Base-by-base conservation (phyloP, 768 basidiomycete genomes). In the Phanerodontia chrysosporium region DNA sequence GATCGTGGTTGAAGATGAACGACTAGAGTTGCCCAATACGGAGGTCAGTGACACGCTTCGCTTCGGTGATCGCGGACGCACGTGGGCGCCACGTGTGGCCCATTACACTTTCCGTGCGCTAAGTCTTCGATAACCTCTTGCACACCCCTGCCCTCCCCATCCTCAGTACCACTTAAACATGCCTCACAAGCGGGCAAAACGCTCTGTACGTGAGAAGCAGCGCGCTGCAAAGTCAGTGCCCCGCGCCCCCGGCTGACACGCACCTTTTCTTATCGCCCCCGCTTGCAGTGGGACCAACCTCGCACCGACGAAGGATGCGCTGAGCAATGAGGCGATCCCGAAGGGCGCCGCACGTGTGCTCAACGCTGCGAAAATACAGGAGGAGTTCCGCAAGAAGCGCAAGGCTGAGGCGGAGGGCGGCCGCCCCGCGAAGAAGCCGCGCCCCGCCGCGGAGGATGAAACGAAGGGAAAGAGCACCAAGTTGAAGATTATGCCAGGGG, bases 281-380 rank as follows among this genome's bases (percentile, higher is more conserved):
- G 22, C 44, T 18, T 45, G 13, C 52, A 72, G 71, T 21, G 69
- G 66, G 1, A 36, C 58, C 30, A 64, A 72, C 54, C 58, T 69
- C 27, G 63, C 67, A 2, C 62, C 69, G 22, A 55, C 36, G 22
- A 59, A 59, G 28, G 49, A 56, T 45, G 58, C 66, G 2, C 59
- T 72, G n/a, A 64, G 59, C 65, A 74, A 77, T 48, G 90, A 92
- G 65, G 73, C 77, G 3, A 77, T 92, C 21, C 90, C 90, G 9
- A 92, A 91, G 72, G 81, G 85, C 10, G 79, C 80, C 16, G 70
- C 80, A 35, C 82, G 90, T 14, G 78, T 90, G 21, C 70, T 92
- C 39, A 83, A 90, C 64, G 86, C 89, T 1, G 74, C 73, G 22
- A 72, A 76, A 59, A 78, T 89, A 45, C 77, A 86, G 45, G 77